These are phyloP conservation scores for Ganoderma resinaceum DNA, from an alignment of 1,284 basidiomycete species.

Conservation along the genomic window DNA sequence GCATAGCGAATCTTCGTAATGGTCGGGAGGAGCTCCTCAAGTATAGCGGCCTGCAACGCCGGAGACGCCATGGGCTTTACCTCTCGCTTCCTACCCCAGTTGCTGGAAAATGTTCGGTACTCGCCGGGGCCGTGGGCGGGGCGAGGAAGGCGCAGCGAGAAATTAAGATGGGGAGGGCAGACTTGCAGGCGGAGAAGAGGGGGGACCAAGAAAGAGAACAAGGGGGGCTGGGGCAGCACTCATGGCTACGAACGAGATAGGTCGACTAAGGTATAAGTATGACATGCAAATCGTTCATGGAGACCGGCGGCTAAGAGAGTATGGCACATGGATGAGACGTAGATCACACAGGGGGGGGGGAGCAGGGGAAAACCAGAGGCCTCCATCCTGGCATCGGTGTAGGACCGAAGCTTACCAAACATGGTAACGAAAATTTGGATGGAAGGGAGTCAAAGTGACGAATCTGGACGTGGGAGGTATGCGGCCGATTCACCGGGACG, in stretches of 20 bases:
- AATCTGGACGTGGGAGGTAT: neutral
- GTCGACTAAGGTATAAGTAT: neutral
- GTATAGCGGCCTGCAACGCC: conserved; percentile 14
- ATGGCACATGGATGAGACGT: neutral
- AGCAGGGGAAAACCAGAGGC: neutral
- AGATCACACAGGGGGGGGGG: neutral
- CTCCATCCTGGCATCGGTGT: neutral
- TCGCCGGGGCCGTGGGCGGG: neutral
- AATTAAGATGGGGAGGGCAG: neutral
- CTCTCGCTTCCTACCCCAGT: neutral
- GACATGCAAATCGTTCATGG: neutral
- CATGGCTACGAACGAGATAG: neutral
- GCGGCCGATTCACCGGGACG: neutral
- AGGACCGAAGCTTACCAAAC: neutral
- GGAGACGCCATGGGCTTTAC: conserved; percentile 12
- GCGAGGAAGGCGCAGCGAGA: neutral
- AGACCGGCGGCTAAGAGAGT: neutral
- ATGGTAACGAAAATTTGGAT: neutral
- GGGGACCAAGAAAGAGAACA: conserved; percentile 1
- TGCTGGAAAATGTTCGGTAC: neutral
- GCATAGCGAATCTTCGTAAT: conserved; percentile 30
- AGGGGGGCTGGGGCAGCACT: neutral
- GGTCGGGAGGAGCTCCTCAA: conserved; percentile 22
- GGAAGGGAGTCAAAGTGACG: neutral
- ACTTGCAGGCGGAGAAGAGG: neutral